phyloP scores from a whole-genome alignment of 2,329 filamentous ascomycete genomes.

The Claviceps sorghi region DNA sequence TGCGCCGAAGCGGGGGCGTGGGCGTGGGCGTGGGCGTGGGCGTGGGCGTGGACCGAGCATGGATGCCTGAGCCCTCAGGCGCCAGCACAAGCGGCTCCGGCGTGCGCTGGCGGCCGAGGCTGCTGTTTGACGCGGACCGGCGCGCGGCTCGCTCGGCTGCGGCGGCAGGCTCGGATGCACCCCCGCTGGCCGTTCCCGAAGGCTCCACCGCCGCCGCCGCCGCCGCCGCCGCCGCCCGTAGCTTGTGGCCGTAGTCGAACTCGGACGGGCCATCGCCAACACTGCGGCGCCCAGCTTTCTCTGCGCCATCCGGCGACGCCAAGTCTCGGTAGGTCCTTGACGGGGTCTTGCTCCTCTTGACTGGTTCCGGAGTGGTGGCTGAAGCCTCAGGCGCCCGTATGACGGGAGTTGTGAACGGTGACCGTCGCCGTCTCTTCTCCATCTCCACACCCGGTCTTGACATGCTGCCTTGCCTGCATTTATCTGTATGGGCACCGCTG shows the following conservation, averaged over 20 bases:
- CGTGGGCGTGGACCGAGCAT: slow-evolving; percentile 15
- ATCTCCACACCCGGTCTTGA: slow-evolving; percentile 15
- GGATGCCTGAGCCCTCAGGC: slow-evolving; percentile 40
- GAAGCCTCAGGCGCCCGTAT: slow-evolving; percentile 24
- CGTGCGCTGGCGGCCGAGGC: slow-evolving; percentile 32
- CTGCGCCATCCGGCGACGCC: not conserved
- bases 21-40: no score
- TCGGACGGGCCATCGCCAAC: not conserved
- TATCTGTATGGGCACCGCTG: slow-evolving; percentile 41
- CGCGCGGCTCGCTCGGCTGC: slow-evolving; percentile 16
- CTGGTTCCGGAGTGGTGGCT: slow-evolving; percentile 28
- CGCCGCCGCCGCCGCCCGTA: slow-evolving; percentile 2
- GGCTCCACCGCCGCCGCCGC: not conserved
- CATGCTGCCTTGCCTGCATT: slow-evolving; percentile 24
- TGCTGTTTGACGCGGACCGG: slow-evolving; percentile 37
- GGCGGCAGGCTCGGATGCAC: slow-evolving; percentile 1
- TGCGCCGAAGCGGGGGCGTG: slow-evolving; percentile 60
- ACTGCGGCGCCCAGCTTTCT: slow-evolving; percentile 7
- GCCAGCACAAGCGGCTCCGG: slow-evolving; percentile 40
- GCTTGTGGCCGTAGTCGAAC: not conserved
- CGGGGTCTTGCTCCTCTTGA: slow-evolving; percentile 20
- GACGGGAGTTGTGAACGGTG: slow-evolving; percentile 23
- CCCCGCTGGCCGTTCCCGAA: not conserved
- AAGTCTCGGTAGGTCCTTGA: slow-evolving; percentile 18
- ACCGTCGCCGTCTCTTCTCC: slow-evolving; percentile 17